These are phyloP conservation scores for Austroboletus novae-zelandiae DNA, from an alignment of 1,284 basidiomycete genomes.

Conservation along the genomic window DNA sequence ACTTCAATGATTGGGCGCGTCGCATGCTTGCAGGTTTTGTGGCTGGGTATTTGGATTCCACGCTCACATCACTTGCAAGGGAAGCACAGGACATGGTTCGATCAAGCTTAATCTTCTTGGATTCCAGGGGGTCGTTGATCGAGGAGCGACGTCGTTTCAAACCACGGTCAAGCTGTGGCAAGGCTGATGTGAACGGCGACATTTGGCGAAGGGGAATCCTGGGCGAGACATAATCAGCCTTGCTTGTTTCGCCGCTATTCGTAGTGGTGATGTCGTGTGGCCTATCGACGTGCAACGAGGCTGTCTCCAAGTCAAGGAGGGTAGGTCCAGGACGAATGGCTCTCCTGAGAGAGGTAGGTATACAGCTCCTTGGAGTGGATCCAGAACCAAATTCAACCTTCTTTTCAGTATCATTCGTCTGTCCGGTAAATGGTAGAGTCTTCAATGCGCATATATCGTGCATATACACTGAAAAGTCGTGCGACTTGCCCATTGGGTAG, in stretches of 20 bases:
- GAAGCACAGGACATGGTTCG: conserved; percentile 2
- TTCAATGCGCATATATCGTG: conserved; percentile 15
- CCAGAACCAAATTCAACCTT: not conserved
- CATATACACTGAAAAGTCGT: not conserved
- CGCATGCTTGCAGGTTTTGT: conserved; percentile 29
- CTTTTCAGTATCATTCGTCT: not conserved
- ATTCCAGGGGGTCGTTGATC: not conserved
- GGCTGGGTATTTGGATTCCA: conserved; percentile 16
- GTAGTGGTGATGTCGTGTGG: not conserved
- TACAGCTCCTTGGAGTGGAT: not conserved
- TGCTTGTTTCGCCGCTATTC: not conserved
- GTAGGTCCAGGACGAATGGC: not conserved
- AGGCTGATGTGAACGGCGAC: not conserved
- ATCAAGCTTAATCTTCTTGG: conserved; percentile 23
- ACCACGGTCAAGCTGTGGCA: not conserved
- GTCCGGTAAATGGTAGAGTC: not conserved
- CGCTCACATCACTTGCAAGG: not conserved
- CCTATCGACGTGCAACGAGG: not conserved
- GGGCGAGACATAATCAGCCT: not conserved
- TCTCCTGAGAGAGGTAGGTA: not conserved
- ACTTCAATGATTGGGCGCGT: conserved; percentile 26
- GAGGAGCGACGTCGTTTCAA: conserved; percentile 22
- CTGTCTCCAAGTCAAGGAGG: not conserved
- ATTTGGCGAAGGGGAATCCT: not conserved
- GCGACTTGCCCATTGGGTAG: not conserved